Percentiles rank a stretch among this genome's conserved stretches.
Evolutionary conservation across 345 rosid species (phyloP).

Genomic region (Barbarea vulgaris): DNA sequence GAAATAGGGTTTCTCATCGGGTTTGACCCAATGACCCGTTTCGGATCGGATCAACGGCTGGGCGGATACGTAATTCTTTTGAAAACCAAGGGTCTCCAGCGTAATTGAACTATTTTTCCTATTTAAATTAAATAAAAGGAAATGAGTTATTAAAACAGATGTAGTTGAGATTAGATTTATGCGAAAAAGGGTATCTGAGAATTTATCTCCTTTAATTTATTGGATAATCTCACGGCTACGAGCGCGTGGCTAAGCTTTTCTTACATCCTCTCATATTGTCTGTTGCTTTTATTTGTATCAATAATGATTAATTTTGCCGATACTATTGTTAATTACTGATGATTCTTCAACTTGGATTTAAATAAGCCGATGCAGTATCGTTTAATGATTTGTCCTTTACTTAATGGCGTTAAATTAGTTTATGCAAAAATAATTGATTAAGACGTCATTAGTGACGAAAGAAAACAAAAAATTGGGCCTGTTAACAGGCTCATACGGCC

Average conservation of each 20-base stretch:
- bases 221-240: not conserved
- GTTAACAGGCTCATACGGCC: constrained; percentile 5
- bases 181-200: too few relatives aligned
- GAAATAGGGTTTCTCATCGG: too few relatives aligned
- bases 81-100: too few relatives aligned
- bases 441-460: constrained; percentile 13
- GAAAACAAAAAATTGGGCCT: not conserved
- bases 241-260: constrained; percentile 22
- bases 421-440: not conserved
- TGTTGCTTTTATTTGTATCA: constrained; percentile 18
- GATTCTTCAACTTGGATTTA: constrained; percentile 8
- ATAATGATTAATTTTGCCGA: constrained; percentile 5
- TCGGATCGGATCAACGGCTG: too few relatives aligned
- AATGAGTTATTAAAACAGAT: too few relatives aligned
- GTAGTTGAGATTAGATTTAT: too few relatives aligned
- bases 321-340: constrained; percentile 27
- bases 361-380: constrained; percentile 4
- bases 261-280: constrained; percentile 1
- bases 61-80: too few relatives aligned
- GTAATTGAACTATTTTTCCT: too few relatives aligned
- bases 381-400: constrained; percentile 16
- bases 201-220: too few relatives aligned
- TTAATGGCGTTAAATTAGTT: not conserved
- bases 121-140: too few relatives aligned
- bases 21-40: too few relatives aligned